Evolutionary conservation across 306 rosid genomes (phyloP).

Genomic region (Trifolium fragiferum): DNA sequence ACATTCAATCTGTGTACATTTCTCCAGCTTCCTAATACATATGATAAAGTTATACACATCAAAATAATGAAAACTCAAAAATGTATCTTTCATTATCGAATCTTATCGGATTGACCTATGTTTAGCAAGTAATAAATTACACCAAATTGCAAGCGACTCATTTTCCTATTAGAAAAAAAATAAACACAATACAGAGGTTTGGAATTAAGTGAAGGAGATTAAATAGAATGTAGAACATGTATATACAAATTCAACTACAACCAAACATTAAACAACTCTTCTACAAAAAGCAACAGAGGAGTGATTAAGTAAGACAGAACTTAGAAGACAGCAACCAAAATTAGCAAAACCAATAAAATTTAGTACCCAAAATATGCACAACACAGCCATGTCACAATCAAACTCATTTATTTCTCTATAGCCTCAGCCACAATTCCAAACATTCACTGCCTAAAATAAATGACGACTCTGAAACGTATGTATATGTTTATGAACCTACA

Average conservation of each 20-base stretch:
- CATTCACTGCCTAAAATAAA: constrained; percentile 6
- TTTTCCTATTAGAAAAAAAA: constrained; percentile 8
- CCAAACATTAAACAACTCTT: not conserved
- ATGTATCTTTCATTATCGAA: not conserved
- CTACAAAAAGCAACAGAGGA: constrained; percentile 11
- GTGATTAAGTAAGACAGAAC: constrained; percentile 5
- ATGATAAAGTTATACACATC: constrained; percentile 13
- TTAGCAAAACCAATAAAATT: not conserved
- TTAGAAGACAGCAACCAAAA: constrained; percentile 19
- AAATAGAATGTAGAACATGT: not conserved
- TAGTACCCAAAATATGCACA: constrained; percentile 25
- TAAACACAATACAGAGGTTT: not conserved
- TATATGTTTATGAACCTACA: not conserved
- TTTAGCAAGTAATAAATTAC: no score
- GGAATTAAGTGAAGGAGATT: not conserved
- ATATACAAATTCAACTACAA: not conserved
- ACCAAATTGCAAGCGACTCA: constrained; percentile 11
- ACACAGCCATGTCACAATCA: constrained; percentile 7
- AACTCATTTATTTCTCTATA: constrained; percentile 9
- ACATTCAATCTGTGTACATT: constrained; percentile 1
- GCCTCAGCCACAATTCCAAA: constrained; percentile 14
- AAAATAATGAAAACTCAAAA: constrained; percentile 17
- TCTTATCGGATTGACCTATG: no score
- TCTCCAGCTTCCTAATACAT: not conserved
- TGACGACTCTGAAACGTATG: not conserved